Base-by-base conservation (phyloP, 1,284 basidiomycete species). In the Heterobasidion irregulare region DNA sequence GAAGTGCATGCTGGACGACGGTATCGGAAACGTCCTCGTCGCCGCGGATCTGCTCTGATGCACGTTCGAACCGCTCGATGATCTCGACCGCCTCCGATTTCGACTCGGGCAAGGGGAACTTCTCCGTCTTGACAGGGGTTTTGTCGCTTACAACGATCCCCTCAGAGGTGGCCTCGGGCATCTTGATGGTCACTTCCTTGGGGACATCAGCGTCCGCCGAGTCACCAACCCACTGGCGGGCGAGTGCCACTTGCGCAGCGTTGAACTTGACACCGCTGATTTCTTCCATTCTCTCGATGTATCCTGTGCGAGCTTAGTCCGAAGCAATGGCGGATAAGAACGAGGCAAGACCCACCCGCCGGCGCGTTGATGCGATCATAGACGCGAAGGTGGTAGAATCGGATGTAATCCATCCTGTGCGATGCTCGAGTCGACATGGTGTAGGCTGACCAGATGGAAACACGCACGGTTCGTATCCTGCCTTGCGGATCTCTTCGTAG, bases 351-450 rank as follows among this genome's bases (percentile, higher is more conserved):
- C 8, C 56, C 53, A 83, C 84, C 68, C 57, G 75, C 69, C 3
- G 91, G 92, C 0, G 86, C 85, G 66, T 95, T 95, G 70, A 98
- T 92, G 34, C 94, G 79, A 67, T 98, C 95, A 68, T 95, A 97
- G 1, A 86, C 77, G 45, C 94, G 80, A 36, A 98, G 75, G 69
- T 97, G 92, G 72, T 90, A 97, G 77, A 96, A 92, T 16, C 86
- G 79, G 61, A 92, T 88, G 67, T 87, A 92, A 59, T 89, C 85
- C 66, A 77, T 68, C 47, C 91, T 92, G 60, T 58, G 26, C 26
- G 6, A 26, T 26, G 26, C 6, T 26, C 6, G 4, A 48, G 44
- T 48, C 18, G 18, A 18, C 18, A 47, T 49, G n/a, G n/a, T 47
- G 8, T 38, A 13, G 9, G 16, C 0, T 10, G 45, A 10, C 16